Conservation (phyloP, 2,329 filamentous ascomycete species). For the Cladosporium phlei region DNA sequence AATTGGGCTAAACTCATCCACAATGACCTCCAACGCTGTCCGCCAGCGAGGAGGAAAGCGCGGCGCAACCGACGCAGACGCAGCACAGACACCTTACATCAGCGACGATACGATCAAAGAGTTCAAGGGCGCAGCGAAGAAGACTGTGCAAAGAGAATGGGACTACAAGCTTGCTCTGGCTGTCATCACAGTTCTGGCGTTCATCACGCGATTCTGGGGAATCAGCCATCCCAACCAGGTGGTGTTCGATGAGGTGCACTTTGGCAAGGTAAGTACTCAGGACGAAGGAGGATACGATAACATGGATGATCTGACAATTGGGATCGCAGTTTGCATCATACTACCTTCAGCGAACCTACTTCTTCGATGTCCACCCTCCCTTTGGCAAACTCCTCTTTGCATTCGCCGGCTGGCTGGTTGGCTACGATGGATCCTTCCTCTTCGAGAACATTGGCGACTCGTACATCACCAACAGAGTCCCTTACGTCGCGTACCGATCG, state of each 20-base stretch:
- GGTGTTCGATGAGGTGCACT: conserved; percentile 98
- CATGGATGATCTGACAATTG: neutral
- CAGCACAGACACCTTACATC: conserved; percentile 14
- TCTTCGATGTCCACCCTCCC: conserved; percentile 98
- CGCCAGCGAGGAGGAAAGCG: conserved; percentile 23
- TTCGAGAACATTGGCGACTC: conserved; percentile 99
- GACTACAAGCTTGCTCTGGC: conserved; percentile 77
- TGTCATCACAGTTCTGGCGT: conserved; percentile 76
- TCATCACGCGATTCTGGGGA: conserved; percentile 90
- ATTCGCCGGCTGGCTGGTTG: conserved; percentile 93
- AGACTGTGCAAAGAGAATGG: conserved; percentile 52
- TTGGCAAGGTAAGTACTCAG: conserved; percentile 75
- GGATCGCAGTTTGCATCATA: conserved; percentile 50
- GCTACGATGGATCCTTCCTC: conserved; percentile 93
- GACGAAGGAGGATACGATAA: neutral
- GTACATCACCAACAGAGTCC: conserved; percentile 93
- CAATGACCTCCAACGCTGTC: conserved; percentile 11
- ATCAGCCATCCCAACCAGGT: conserved; percentile 95
- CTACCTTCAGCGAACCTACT: conserved; percentile 95
- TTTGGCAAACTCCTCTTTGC: conserved; percentile 98
- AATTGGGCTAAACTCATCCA: neutral
- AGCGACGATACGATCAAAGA: conserved; percentile 36
- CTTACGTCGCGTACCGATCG: conserved; percentile 91
- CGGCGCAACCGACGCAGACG: conserved; percentile 19
- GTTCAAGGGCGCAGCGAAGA: conserved; percentile 31